A percentile compares a stretch with the other conserved stretches of the same genome.
Conservation (phyloP, 306 rosid genomes). For the Psophocarpus tetragonolobus region DNA sequence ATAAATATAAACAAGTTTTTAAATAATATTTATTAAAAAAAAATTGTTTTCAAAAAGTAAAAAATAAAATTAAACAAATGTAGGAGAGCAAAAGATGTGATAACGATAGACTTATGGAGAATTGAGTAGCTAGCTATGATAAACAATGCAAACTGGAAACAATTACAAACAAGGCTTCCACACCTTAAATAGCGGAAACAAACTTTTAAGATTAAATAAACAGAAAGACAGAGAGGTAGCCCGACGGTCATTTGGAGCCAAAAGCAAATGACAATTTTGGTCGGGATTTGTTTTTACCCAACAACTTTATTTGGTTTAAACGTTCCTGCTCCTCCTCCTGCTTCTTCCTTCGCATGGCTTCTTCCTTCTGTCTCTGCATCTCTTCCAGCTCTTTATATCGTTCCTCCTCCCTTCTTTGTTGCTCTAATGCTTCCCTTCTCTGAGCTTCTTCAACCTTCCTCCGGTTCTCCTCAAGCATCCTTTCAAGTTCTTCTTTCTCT, state of each 20-base stretch:
- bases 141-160: constrained; percentile 10
- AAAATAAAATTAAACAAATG: no score
- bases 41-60: no score
- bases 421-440: constrained; percentile 91
- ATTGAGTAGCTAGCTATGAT: background rate
- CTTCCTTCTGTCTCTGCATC: constrained; percentile 96
- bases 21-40: no score
- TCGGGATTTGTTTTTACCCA: constrained; percentile 94
- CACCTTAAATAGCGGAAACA: constrained; percentile 24
- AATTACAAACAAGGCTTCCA: constrained; percentile 3
- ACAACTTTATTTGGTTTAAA: constrained; percentile 75
- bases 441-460: constrained; percentile 87
- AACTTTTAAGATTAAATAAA: background rate
- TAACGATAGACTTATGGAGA: background rate
- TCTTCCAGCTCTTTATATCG: constrained; percentile 96
- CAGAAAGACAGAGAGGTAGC: background rate
- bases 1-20: no score
- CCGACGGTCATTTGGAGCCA: constrained; percentile 69
- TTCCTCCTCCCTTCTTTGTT: constrained; percentile 93
- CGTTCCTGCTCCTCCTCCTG: constrained; percentile 90
- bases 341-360: constrained; percentile 80
- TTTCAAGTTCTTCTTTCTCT: constrained; percentile 81
- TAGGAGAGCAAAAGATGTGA: background rate
- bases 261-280: constrained; percentile 96
- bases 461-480: constrained; percentile 83